These are phyloP conservation scores for Candida chilensis DNA, from an alignment of 805 yeast species.

Conservation along the genomic window DNA sequence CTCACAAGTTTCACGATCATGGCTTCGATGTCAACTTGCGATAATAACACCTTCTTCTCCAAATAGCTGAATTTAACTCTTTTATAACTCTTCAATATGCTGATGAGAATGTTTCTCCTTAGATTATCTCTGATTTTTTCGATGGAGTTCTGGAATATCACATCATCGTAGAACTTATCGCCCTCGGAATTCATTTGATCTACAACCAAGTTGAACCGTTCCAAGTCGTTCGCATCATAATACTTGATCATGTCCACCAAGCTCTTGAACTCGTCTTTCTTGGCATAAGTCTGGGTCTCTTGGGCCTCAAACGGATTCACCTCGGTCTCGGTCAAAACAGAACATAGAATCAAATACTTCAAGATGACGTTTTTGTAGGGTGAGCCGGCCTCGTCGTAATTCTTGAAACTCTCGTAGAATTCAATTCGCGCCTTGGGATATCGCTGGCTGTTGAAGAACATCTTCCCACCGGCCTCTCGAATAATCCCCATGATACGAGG, in stretches of 20 bases:
- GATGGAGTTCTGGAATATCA: slow-evolving; percentile 17
- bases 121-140: slow-evolving; percentile 17
- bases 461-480: slow-evolving; percentile 66
- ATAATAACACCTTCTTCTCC: slow-evolving; percentile 8
- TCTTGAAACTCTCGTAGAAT: slow-evolving; percentile 37
- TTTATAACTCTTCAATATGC: slow-evolving; percentile 19
- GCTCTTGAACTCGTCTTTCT: slow-evolving; percentile 18
- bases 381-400: slow-evolving; percentile 34
- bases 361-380: slow-evolving; percentile 43
- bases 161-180: slow-evolving; percentile 18
- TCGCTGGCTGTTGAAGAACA: slow-evolving; percentile 50
- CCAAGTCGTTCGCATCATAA: slow-evolving; percentile 19
- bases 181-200: slow-evolving; percentile 7
- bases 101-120: slow-evolving; percentile 17
- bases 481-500: slow-evolving; percentile 69
- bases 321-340: slow-evolving; percentile 53
- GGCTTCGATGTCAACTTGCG: slow-evolving; percentile 14
- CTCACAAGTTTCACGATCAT: slow-evolving; percentile 16
- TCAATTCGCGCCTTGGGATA: slow-evolving; percentile 59
- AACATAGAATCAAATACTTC: slow-evolving; percentile 51
- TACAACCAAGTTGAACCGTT: slow-evolving; percentile 8
- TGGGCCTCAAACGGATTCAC: slow-evolving; percentile 68
- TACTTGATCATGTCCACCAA: slow-evolving; percentile 17
- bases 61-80: slow-evolving; percentile 17
- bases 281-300: slow-evolving; percentile 57